A percentile compares a stretch with the other conserved stretches of the same genome.
phyloP scores from a whole-genome alignment of 2,329 filamentous ascomycete genomes.

The Fusarium luffae region DNA sequence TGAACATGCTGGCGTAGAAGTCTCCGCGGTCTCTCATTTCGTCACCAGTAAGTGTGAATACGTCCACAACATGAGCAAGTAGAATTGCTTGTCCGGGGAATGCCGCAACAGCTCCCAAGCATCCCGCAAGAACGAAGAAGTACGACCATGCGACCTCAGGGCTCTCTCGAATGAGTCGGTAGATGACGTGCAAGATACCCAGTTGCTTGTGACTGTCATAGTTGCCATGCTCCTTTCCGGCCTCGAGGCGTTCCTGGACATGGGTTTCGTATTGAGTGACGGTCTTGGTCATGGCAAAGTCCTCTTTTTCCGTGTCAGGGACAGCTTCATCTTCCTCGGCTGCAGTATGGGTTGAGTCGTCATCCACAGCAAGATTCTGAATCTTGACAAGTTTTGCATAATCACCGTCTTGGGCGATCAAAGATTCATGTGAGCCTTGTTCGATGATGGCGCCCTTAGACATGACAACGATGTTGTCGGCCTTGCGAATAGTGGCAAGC shows the following conservation, averaged over 20 bases:
- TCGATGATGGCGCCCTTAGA: constrained; percentile 42
- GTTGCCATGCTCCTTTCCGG: constrained; percentile 52
- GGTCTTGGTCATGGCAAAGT: constrained; percentile 42
- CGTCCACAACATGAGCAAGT: constrained; percentile 54
- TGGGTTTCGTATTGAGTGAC: constrained; percentile 48
- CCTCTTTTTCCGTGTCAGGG: constrained; percentile 32
- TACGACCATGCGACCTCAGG: constrained; percentile 53
- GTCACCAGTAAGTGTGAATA: constrained; percentile 52
- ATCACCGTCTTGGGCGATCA: constrained; percentile 60
- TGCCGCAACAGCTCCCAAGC: constrained; percentile 50
- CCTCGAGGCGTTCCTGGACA: constrained; percentile 48
- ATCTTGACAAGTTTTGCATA: constrained; percentile 64
- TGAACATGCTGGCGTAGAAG: constrained; percentile 67
- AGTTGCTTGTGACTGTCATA: constrained; percentile 50
- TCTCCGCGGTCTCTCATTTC: constrained; percentile 55
- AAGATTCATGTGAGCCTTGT: constrained; percentile 57
- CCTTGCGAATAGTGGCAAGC: constrained; percentile 54
- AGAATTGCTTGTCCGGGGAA: constrained; percentile 59
- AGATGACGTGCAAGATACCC: constrained; percentile 47
- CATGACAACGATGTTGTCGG: constrained; percentile 50
- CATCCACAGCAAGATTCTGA: constrained; percentile 50
- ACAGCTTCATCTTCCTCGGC: constrained; percentile 43
- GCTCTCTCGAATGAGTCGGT: constrained; percentile 52
- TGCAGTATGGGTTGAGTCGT: constrained; percentile 33
- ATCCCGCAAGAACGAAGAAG: constrained; percentile 48